These are phyloP conservation scores for Pontederia paniculata DNA, from an alignment of 176 grass and related monocot species.

Conservation along the genomic window DNA sequence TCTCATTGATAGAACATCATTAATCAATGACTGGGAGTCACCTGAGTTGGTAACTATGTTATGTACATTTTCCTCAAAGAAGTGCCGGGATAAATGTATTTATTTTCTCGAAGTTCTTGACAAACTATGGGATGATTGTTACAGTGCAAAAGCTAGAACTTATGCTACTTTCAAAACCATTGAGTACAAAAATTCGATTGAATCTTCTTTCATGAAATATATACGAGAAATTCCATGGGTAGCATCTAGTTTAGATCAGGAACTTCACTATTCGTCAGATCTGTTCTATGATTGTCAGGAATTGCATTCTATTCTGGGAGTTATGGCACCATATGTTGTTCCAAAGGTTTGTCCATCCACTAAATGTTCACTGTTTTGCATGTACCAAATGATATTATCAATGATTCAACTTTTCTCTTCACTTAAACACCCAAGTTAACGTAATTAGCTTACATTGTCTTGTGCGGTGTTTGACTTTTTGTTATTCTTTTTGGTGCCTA, in stretches of 20 bases:
- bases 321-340: conserved; percentile 61
- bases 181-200: conserved; percentile 29
- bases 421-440: no score
- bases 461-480: neutral
- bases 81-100: conserved; percentile 46
- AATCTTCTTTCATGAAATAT: conserved; percentile 72
- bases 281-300: conserved; percentile 61
- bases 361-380: neutral
- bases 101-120: conserved; percentile 87
- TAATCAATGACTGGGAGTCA: conserved; percentile 77
- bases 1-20: conserved; percentile 26
- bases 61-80: conserved; percentile 59
- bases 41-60: conserved; percentile 58
- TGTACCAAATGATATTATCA: neutral
- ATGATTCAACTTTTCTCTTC: neutral
- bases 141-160: conserved; percentile 40
- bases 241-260: conserved; percentile 59
- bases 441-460: no score
- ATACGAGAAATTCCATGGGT: conserved; percentile 62
- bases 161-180: conserved; percentile 10
- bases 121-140: conserved; percentile 83
- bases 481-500: conserved; percentile 28
- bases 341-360: conserved; percentile 41
- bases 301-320: conserved; percentile 54
- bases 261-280: conserved; percentile 63